phyloP scores from a whole-genome alignment of 2,329 filamentous ascomycete species.

The Sporothrix brunneoviolacea region DNA sequence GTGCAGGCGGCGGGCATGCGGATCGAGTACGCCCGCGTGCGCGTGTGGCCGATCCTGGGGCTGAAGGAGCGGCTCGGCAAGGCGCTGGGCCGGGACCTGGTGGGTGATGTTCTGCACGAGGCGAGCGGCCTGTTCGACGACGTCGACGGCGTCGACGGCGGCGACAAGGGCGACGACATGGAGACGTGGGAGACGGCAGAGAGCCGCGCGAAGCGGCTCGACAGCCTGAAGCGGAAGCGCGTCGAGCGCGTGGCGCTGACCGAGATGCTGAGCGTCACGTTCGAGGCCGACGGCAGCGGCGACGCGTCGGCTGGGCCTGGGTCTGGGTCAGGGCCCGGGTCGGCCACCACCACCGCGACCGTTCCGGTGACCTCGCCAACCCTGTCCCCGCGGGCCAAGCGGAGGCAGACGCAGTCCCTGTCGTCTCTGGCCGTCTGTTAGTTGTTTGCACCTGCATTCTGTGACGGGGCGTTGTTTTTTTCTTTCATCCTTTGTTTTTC shows the following conservation, averaged over 20 bases:
- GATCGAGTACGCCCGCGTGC: slow-evolving; percentile 43
- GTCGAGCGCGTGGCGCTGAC: slow-evolving; percentile 31
- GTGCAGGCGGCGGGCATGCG: slow-evolving; percentile 28
- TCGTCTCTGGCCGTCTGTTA: slow-evolving; percentile 18
- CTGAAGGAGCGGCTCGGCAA: slow-evolving; percentile 49
- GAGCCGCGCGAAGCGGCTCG: slow-evolving; percentile 18
- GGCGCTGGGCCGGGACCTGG: slow-evolving; percentile 45
- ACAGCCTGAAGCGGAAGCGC: slow-evolving; percentile 27
- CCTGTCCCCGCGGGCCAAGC: slow-evolving; percentile 28
- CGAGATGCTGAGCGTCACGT: slow-evolving; percentile 35
- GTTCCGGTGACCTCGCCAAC: slow-evolving; percentile 18
- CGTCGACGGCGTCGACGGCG: background rate
- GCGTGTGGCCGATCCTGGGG: slow-evolving; percentile 49
- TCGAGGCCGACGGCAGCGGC: slow-evolving; percentile 30
- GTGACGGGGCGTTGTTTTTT: background rate
- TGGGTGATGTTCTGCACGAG: slow-evolving; percentile 31
- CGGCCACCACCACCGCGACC: background rate
- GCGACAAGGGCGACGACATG: slow-evolving; percentile 23
- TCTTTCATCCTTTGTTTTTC: background rate
- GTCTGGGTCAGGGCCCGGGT: too few relatives aligned
- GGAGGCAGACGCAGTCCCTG: slow-evolving; percentile 21
- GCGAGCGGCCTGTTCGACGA: background rate
- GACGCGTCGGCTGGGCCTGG: background rate
- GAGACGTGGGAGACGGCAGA: slow-evolving; percentile 39
- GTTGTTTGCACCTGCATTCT: background rate